Evolutionary conservation across 208 protist genomes (phyloP).

Genomic region (Plasmodiophora brassicae): DNA sequence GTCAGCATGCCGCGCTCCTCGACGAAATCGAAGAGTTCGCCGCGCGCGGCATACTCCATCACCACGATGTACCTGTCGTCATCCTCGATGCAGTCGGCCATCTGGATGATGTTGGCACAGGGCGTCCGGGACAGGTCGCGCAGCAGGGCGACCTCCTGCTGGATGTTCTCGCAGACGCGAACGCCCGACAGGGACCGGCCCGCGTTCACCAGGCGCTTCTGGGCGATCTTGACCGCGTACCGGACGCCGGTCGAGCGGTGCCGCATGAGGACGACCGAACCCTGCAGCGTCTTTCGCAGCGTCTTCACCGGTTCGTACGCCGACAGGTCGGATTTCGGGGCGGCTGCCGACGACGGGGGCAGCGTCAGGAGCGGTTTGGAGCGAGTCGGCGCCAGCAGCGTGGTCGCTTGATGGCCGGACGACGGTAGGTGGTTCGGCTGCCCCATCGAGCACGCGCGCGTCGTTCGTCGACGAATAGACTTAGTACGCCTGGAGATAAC

Average conservation of each 20-base stretch:
- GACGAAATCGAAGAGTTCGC: constrained; percentile 27
- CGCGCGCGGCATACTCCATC: not conserved
- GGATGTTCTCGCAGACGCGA: constrained; percentile 7
- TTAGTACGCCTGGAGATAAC: too few relatives aligned
- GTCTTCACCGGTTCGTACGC: not conserved
- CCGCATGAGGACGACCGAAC: not conserved
- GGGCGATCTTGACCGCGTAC: constrained; percentile 7
- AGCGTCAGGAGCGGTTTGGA: too few relatives aligned
- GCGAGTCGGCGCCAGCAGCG: too few relatives aligned
- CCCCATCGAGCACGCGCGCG: too few relatives aligned
- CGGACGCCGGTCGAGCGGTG: not conserved
- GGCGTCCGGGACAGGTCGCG: not conserved
- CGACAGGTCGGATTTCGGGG: not conserved
- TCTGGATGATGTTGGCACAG: not conserved
- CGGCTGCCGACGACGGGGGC: too few relatives aligned
- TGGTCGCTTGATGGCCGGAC: too few relatives aligned
- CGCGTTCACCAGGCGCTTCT: not conserved
- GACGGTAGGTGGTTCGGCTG: too few relatives aligned
- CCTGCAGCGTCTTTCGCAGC: not conserved
- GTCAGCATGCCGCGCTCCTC: not conserved
- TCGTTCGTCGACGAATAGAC: too few relatives aligned
- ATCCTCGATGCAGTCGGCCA: not conserved
- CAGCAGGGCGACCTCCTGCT: not conserved
- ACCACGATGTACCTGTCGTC: not conserved
- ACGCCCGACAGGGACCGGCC: not conserved